Conservation (phyloP, 129 eudicot species). For the Scalesia atractyloides region DNA sequence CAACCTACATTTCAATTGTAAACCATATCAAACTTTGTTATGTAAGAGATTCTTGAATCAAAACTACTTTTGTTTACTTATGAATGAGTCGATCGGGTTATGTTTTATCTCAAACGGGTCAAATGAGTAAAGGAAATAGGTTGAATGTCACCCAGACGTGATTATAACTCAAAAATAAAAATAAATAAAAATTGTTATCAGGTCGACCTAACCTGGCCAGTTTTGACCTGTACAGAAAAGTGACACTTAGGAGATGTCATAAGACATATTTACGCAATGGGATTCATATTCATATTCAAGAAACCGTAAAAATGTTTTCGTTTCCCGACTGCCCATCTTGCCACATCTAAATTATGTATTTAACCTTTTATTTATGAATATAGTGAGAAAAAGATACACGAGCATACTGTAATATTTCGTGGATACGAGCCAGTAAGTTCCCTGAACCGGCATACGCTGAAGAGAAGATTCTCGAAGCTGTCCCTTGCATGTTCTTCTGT, state of each 20-base stretch:
- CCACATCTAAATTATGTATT: neutral
- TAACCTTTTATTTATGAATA: neutral
- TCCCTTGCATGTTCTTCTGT: conserved; percentile 98
- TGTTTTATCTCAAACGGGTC: conserved; percentile 1
- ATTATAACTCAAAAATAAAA: neutral
- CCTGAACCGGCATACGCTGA: conserved; percentile 90
- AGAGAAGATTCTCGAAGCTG: conserved; percentile 94
- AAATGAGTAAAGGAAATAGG: neutral
- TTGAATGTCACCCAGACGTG: neutral
- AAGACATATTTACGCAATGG: too few relatives aligned
- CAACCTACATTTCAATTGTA: conserved; percentile 51
- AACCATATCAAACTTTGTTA: neutral
- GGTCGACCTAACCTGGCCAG: neutral
- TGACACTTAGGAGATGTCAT: neutral
- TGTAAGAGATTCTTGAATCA: neutral
- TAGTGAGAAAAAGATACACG: neutral
- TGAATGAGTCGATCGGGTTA: neutral
- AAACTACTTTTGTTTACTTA: neutral
- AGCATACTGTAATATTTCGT: conserved; percentile 79
- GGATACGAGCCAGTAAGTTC: conserved; percentile 96
- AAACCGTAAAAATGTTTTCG: too few relatives aligned
- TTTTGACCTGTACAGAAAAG: neutral
- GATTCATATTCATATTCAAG: too few relatives aligned
- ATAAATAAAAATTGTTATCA: neutral
- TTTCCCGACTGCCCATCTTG: neutral